phyloP scores from a whole-genome alignment of 1,139 yeast genomes.

The Pneumocystis wakefieldiae region DNA sequence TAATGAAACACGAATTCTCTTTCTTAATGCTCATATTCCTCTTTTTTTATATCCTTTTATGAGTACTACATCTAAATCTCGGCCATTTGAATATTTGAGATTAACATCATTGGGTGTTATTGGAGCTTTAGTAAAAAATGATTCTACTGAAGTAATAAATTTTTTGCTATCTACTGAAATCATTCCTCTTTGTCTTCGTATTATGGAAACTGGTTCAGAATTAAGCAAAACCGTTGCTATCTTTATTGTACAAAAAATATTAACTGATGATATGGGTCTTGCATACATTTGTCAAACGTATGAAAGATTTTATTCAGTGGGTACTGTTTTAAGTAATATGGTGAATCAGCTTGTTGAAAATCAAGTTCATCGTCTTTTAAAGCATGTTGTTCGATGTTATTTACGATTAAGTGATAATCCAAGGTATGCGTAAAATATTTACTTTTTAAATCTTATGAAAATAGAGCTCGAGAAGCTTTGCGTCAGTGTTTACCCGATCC shows the following conservation, averaged over 20 bases:
- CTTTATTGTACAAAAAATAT: conserved; percentile 79
- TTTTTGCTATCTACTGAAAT: conserved; percentile 85
- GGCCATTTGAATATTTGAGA: conserved; percentile 85
- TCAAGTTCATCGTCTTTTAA: conserved; percentile 66
- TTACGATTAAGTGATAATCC: conserved; percentile 76
- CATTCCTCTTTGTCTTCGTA: conserved; percentile 82
- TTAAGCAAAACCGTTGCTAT: conserved; percentile 91
- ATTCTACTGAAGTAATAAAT: conserved; percentile 85
- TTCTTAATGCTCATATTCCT: conserved; percentile 81
- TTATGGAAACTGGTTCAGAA: conserved; percentile 92
- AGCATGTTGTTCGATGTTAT: conserved; percentile 90
- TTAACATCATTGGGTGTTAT: conserved; percentile 89
- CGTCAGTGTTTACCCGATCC: conserved; percentile 76
- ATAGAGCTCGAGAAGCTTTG: conserved; percentile 75
- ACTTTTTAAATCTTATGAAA: neutral
- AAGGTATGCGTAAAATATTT: neutral
- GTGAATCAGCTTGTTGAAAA: conserved; percentile 63
- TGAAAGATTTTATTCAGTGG: conserved; percentile 88
- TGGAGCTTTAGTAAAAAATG: conserved; percentile 92
- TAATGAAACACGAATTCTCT: conserved; percentile 70
- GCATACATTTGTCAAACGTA: conserved; percentile 87
- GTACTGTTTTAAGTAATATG: conserved; percentile 76
- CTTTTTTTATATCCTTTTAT: conserved; percentile 83
- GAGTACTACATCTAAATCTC: conserved; percentile 77
- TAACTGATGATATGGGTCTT: conserved; percentile 82